phyloP scores from a whole-genome alignment of 176 grass and related monocot species.

The Oryza coarctata region DNA sequence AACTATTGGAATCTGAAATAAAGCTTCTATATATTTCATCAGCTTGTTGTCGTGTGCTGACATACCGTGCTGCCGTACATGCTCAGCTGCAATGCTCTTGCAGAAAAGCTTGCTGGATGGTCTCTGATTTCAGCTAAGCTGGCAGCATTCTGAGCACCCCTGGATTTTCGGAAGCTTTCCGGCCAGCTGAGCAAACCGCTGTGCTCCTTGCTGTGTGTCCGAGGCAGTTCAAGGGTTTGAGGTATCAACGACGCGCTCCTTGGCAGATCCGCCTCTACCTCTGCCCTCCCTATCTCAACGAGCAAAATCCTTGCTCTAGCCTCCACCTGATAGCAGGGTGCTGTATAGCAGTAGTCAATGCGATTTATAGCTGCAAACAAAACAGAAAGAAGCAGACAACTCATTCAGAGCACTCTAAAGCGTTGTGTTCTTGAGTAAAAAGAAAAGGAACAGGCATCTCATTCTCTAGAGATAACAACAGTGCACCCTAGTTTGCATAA shows the following conservation, averaged over 20 bases:
- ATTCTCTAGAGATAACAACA: neutral
- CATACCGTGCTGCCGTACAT: constrained; percentile 88
- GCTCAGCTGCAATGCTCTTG: constrained; percentile 81
- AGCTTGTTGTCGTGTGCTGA: neutral
- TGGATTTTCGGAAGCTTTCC: constrained; percentile 56
- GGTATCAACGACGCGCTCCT: constrained; percentile 41
- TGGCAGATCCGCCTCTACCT: constrained; percentile 41
- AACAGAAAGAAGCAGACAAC: neutral
- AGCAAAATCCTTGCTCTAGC: constrained; percentile 69
- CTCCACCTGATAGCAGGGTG: constrained; percentile 66
- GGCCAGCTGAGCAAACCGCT: constrained; percentile 74
- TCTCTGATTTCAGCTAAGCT: constrained; percentile 47
- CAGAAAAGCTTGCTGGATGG: constrained; percentile 49
- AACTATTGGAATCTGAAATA: too few species aligned
- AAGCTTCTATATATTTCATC: too few species aligned
- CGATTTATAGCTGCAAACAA: constrained; percentile 48
- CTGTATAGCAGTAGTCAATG: constrained; percentile 52
- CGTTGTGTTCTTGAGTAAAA: too few species aligned
- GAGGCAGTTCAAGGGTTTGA: constrained; percentile 37
- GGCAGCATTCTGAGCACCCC: constrained; percentile 27
- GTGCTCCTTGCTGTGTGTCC: constrained; percentile 64
- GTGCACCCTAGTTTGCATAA: neutral
- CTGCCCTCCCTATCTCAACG: constrained; percentile 51
- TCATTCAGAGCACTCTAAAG: neutral
- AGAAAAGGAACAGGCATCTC: too few species aligned